Conservation (phyloP, 2,329 filamentous ascomycete species). For the Verticillium tricorpus region DNA sequence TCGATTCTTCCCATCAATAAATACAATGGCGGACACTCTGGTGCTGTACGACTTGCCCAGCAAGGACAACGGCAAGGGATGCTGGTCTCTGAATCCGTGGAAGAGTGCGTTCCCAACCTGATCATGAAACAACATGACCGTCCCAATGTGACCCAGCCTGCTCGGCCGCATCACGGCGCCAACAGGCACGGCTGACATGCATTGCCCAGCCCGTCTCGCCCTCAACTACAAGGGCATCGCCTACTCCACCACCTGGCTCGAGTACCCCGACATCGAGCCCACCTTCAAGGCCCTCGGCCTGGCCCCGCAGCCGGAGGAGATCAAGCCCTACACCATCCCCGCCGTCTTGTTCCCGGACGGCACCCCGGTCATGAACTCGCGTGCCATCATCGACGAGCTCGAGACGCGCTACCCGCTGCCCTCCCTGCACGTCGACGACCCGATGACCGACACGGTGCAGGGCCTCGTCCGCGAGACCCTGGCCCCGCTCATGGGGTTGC, state of each 20-base stretch:
- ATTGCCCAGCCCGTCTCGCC: constrained; percentile 50
- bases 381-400: constrained; percentile 52
- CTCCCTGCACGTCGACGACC: constrained; percentile 52
- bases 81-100: constrained; percentile 69
- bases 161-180: background rate
- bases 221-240: constrained; percentile 65
- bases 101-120: constrained; percentile 46
- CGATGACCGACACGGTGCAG: constrained; percentile 39
- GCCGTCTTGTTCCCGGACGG: constrained; percentile 51
- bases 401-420: constrained; percentile 56
- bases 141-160: background rate
- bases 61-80: constrained; percentile 33
- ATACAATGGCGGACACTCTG: constrained; percentile 32
- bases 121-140: too few species aligned
- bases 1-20: background rate
- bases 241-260: constrained; percentile 66
- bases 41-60: constrained; percentile 61
- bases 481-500: constrained; percentile 31
- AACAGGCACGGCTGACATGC: background rate
- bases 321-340: constrained; percentile 48
- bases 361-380: constrained; percentile 60
- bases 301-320: constrained; percentile 36
- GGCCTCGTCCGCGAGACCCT: constrained; percentile 29
- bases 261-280: constrained; percentile 61
- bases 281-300: constrained; percentile 42